These are phyloP conservation scores for Iris pallida DNA, from an alignment of 116 monocot genomes.

Conservation along the genomic window DNA sequence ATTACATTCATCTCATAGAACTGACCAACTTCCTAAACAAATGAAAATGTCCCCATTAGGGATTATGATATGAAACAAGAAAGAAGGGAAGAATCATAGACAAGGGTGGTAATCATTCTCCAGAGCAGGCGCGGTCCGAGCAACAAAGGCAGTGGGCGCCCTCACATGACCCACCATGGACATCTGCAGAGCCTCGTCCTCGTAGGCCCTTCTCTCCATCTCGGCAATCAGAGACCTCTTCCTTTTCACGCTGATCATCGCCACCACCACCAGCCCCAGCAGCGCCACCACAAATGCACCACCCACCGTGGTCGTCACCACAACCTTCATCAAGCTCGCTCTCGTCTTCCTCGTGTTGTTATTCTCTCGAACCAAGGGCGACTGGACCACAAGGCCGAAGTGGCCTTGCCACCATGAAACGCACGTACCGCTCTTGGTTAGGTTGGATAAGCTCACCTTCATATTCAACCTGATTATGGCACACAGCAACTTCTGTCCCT, in stretches of 20 bases:
- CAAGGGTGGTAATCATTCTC: conserved; percentile 19
- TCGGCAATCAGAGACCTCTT: conserved; percentile 31
- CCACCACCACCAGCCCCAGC: conserved; percentile 40
- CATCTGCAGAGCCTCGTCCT: conserved; percentile 61
- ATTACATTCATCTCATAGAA: no score
- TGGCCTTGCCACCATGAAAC: conserved; percentile 36
- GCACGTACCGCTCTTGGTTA: conserved; percentile 11
- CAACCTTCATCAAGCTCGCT: conserved; percentile 34
- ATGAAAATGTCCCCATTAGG: no score
- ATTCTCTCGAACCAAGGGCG: not conserved
- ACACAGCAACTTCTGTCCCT: conserved; percentile 17
- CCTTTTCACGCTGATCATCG: conserved; percentile 35
- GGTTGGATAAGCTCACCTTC: conserved; percentile 22
- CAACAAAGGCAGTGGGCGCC: conserved; percentile 40
- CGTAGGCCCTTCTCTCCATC: conserved; percentile 69
- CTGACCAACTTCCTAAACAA: no score
- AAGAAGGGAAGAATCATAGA: no score
- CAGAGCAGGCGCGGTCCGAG: conserved; percentile 42
- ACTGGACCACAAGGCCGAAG: conserved; percentile 34
- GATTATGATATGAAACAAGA: no score
- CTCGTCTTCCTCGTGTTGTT: not conserved
- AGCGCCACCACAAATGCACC: conserved; percentile 27
- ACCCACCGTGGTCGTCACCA: conserved; percentile 13
- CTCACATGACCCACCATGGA: conserved; percentile 68
- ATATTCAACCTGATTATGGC: conserved; percentile 33